Base-by-base conservation (phyloP, 345 rosid species). In the Hevea brasiliensis region DNA sequence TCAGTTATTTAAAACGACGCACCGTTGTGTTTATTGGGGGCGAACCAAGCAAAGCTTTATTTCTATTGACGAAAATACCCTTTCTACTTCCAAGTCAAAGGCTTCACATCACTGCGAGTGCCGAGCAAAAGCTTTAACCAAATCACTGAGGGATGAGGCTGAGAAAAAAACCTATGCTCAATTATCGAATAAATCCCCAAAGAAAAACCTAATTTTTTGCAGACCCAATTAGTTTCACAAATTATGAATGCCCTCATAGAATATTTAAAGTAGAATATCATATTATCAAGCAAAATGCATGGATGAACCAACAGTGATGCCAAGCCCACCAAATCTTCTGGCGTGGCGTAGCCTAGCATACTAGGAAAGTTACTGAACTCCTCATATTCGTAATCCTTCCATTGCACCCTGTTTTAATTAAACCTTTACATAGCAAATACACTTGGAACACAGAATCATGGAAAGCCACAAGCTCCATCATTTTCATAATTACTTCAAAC, bases 151-250 rank as follows among this genome's bases (percentile, higher is more conserved):
- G 6, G 6, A 17, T 53, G 56, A 17, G 12, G 24, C 48, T 21
- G n/a, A 41, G 26, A 54, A 26, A 54, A 18, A 26, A 54, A 54
- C 58, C 24, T 8, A 10, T 2, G 3, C 35, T 67, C 45, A 58
- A 11, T 14, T 21, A 40, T 65, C 23, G 3, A 10, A 14, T 11
- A 66, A 27, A 48, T 60, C 42, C 55, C 67, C 56, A 29, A 82
- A 83, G 88, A 77, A 71, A 70, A 44, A 80, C 72, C 37, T 83
- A 20, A 62, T 68, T 61, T 54, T 50, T 55, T 35, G n/a, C 35
- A 20, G 67, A 55, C 32, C 74, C 85, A 32, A 62, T 72, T n/a
- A 62, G 8, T 11, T 35, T 21, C 23, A 8, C 73, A 3, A 74
- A 54, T 23, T 72, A 69, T 1, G 73, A 27, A 51, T 50, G 72